Conservation (phyloP, 2,329 filamentous ascomycete species). For the Xylaria digitata region DNA sequence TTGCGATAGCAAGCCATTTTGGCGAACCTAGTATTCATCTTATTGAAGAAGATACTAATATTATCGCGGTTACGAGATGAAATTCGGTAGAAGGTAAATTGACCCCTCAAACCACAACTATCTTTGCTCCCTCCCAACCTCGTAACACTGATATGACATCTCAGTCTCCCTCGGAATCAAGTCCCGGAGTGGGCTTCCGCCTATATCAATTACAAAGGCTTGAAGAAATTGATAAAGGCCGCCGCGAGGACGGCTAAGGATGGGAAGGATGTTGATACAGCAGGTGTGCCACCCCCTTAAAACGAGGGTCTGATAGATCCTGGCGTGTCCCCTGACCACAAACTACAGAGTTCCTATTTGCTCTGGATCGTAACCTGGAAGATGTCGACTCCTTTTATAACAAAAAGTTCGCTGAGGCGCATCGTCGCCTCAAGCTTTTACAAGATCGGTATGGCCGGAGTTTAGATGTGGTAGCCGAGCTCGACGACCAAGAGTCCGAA, state of each 20-base stretch:
- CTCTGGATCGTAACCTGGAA: slow-evolving; percentile 95
- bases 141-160: slow-evolving; percentile 38
- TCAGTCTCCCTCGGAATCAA: slow-evolving; percentile 79
- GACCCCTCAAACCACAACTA: neutral
- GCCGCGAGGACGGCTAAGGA: slow-evolving; percentile 73
- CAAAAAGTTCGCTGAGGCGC: slow-evolving; percentile 88
- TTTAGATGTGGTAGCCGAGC: slow-evolving; percentile 73
- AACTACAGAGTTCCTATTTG: slow-evolving; percentile 89
- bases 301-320: slow-evolving; percentile 50
- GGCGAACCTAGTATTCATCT: neutral
- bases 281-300: slow-evolving; percentile 72
- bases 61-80: slow-evolving; percentile 57
- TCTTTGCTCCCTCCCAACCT: slow-evolving; percentile 7
- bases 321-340: slow-evolving; percentile 54
- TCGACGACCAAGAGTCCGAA: slow-evolving; percentile 90
- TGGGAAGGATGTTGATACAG: slow-evolving; percentile 84
- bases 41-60: slow-evolving; percentile 18
- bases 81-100: slow-evolving; percentile 71
- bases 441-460: slow-evolving; percentile 87
- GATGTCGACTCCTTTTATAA: slow-evolving; percentile 98
- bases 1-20: neutral
- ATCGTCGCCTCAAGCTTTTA: slow-evolving; percentile 84
- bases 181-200: slow-evolving; percentile 86
- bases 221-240: slow-evolving; percentile 95
- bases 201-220: slow-evolving; percentile 89